phyloP scores from a whole-genome alignment of 352 stramenopile species.

The Phytophthora sp. region DNA sequence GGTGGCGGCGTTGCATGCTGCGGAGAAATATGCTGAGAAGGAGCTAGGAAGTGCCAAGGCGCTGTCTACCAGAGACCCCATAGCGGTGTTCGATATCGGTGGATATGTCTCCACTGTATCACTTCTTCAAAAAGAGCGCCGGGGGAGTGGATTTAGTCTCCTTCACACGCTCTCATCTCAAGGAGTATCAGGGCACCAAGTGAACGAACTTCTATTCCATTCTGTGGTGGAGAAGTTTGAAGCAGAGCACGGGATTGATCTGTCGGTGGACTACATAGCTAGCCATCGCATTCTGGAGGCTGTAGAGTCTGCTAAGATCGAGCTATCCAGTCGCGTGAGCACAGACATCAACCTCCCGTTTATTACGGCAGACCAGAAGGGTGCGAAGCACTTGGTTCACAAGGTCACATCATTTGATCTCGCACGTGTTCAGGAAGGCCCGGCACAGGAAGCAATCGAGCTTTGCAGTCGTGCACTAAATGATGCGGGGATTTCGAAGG shows the following conservation, averaged over 20 bases:
- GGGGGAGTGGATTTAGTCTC: conserved; percentile 36
- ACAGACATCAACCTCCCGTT: conserved; percentile 81
- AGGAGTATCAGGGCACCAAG: conserved; percentile 42
- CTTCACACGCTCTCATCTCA: conserved; percentile 43
- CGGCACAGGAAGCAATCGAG: conserved; percentile 33
- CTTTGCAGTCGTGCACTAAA: conserved; percentile 47
- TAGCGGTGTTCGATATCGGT: conserved; percentile 79
- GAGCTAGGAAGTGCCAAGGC: conserved; percentile 32
- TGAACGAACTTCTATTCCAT: conserved; percentile 62
- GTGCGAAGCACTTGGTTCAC: conserved; percentile 76
- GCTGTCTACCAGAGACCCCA: conserved; percentile 27
- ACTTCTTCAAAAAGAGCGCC: conserved; percentile 44
- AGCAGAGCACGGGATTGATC: conserved; percentile 60
- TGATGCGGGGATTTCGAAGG: conserved; percentile 38
- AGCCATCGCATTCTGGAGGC: conserved; percentile 74
- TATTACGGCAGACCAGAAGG: conserved; percentile 72
- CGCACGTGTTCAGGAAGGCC: conserved; percentile 44
- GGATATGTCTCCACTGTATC: conserved; percentile 63
- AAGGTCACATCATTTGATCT: conserved; percentile 66
- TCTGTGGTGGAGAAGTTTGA: conserved; percentile 63
- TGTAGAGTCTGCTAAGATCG: conserved; percentile 73
- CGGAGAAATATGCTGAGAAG: conserved; percentile 41
- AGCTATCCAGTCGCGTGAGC: conserved; percentile 57
- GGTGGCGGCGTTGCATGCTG: conserved; percentile 65
- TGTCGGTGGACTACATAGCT: conserved; percentile 74